Evolutionary conservation across 176 grass and related monocot species (phyloP).

Genomic region (Ananas comosus): DNA sequence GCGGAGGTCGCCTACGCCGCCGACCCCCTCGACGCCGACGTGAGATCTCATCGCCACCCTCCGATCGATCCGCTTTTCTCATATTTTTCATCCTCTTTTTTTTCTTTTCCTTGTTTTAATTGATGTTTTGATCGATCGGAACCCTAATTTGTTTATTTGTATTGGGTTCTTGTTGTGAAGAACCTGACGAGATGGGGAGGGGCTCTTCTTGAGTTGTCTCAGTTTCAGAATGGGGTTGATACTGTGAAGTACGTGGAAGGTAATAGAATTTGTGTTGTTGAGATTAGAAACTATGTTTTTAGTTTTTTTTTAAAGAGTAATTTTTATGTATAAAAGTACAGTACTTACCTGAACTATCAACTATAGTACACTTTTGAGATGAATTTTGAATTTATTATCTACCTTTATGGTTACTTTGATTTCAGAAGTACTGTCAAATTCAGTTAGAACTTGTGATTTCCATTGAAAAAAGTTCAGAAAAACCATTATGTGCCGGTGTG

Average conservation of each 20-base stretch:
- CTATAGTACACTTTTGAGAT: too few species aligned
- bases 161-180: constrained; percentile 13
- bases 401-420: neutral
- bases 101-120: neutral
- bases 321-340: neutral
- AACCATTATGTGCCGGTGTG: neutral
- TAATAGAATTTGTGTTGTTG: neutral
- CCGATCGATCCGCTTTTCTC: too few species aligned
- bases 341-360: too few species aligned
- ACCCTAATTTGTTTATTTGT: neutral
- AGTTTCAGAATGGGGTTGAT: constrained; percentile 29
- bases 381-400: neutral
- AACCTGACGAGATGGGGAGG: constrained; percentile 47
- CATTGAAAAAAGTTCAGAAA: neutral
- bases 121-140: neutral
- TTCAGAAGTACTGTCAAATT: neutral
- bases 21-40: constrained; percentile 43
- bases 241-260: constrained; percentile 29
- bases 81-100: neutral
- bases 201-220: constrained; percentile 33
- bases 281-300: too few species aligned
- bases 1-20: constrained; percentile 25
- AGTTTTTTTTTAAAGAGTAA: neutral
- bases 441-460: neutral
- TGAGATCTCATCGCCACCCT: neutral